Base-by-base conservation (phyloP, 108 stramenopile species). In the Cylindrotheca closterium region DNA sequence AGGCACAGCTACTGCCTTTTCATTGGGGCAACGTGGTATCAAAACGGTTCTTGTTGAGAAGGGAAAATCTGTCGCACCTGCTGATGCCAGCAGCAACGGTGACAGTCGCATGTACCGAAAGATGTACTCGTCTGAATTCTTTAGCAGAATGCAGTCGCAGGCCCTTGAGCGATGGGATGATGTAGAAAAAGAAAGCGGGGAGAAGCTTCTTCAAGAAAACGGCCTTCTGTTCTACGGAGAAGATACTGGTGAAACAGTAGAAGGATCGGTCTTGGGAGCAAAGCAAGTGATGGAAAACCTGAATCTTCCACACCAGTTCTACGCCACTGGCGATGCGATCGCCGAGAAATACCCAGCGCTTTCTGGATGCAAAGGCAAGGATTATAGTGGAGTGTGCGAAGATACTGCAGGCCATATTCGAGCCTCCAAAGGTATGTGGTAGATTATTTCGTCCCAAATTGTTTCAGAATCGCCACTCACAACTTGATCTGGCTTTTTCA, bases 341-440 rank as follows among this genome's bases (percentile, higher is more conserved):
- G 63, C 69, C 0, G 33, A 76, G 30, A 64, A 37, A 0, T 76
- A 65, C 23, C 75, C 75, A 1, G 62, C 75, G 2, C 63, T 76
- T 22, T 62, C 58, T 37, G 57, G 62, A 19, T 70, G 68, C 25
- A 30, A 64, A 28, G 75, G 69, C n/a, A 77, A 49, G 59, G 70
- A 70, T 10, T 77, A 77, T 55, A 67, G 65, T 49, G 75, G 75
- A 25, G 75, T 77, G 12, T 77, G 65, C 70, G 75, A 77, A 60
- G 75, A 64, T 8, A 65, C 63, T 48, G 75, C 75, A 10, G 75
- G 75, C 28, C 75, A 77, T 52, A 71, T 77, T 29, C 56, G 54
- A 21, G 75, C 75, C 1, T 71, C 70, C 17, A 71, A 69, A 50
- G n/a, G n/a, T n/a, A n/a, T n/a, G n/a, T n/a, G n/a, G n/a, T n/a